Percentiles rank a stretch among this genome's conserved stretches.
Evolutionary conservation across 2,329 filamentous ascomycete species (phyloP).

Genomic region (Pestalotiopsis sp.): DNA sequence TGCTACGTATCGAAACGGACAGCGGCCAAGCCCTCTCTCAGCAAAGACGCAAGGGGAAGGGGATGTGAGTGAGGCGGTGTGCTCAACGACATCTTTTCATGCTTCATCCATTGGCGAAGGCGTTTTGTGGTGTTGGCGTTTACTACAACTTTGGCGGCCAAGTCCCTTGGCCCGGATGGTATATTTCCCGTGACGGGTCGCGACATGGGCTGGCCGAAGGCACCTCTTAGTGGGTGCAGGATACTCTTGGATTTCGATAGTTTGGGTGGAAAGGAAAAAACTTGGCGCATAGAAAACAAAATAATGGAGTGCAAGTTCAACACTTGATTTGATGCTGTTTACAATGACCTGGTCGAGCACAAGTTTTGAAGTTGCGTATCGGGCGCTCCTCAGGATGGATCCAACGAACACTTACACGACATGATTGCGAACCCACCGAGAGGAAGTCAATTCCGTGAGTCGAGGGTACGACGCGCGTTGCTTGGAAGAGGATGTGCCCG

Average conservation of each 20-base stretch:
- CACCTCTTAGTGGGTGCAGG: not conserved
- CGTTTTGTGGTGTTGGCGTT: slow-evolving; percentile 13
- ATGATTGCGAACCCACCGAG: not conserved
- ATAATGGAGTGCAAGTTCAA: slow-evolving; percentile 12
- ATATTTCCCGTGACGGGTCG: not conserved
- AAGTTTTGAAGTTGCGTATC: not conserved
- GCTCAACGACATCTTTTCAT: slow-evolving; percentile 15
- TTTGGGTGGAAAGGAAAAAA: not conserved
- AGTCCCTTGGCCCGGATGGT: not conserved
- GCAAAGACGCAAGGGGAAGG: not conserved
- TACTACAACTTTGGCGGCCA: not conserved
- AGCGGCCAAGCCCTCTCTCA: not conserved
- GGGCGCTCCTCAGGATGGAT: not conserved
- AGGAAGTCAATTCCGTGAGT: no score
- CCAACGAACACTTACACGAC: not conserved
- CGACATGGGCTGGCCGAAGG: no score
- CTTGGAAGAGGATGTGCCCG: not conserved
- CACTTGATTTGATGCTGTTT: slow-evolving; percentile 5
- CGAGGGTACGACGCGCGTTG: no score
- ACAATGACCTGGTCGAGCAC: not conserved
- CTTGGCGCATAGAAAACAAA: not conserved
- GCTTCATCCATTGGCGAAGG: slow-evolving; percentile 6
- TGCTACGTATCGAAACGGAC: not conserved
- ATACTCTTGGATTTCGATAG: not conserved
- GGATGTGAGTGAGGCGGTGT: slow-evolving; percentile 11